Conservation (phyloP, 2,329 filamentous ascomycete species). For the Nannizziopsis barbatae region DNA sequence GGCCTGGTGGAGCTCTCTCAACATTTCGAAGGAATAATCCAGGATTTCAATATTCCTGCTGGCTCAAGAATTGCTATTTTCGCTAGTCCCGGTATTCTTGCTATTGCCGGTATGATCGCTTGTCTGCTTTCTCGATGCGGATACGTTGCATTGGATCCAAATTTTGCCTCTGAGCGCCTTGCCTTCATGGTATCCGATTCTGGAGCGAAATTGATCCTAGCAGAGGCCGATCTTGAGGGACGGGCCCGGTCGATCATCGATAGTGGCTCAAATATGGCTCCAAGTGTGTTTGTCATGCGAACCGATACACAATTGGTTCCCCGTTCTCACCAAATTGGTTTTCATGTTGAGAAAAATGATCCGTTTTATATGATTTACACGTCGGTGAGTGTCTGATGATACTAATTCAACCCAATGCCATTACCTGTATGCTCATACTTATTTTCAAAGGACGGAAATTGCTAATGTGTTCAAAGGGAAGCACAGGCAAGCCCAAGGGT, state of each 20-base stretch:
- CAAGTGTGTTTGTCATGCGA: background rate
- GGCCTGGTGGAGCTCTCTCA: slow-evolving; percentile 10
- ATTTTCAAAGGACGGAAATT: background rate
- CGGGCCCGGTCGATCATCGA: slow-evolving; percentile 13
- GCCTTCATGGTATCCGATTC: slow-evolving; percentile 18
- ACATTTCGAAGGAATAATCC: background rate
- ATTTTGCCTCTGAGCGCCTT: slow-evolving; percentile 19
- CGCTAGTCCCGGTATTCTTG: slow-evolving; percentile 17
- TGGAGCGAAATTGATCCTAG: slow-evolving; percentile 13
- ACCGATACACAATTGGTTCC: background rate
- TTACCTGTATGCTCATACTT: background rate
- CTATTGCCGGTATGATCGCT: slow-evolving; percentile 17
- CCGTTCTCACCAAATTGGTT: background rate
- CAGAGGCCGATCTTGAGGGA: slow-evolving; percentile 9
- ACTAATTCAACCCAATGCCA: background rate
- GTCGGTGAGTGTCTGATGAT: slow-evolving; percentile 15
- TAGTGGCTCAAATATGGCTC: background rate
- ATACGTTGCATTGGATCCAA: slow-evolving; percentile 17
- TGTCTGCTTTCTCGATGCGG: slow-evolving; percentile 12
- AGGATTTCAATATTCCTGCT: background rate
- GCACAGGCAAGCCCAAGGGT: slow-evolving; percentile 32
- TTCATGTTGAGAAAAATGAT: slow-evolving; percentile 5
- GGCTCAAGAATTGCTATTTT: slow-evolving; percentile 15
- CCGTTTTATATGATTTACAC: slow-evolving; percentile 20
- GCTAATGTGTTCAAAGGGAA: slow-evolving; percentile 11